Evolutionary conservation across 2,329 filamentous ascomycete genomes (phyloP), one percentile per base, ranked within the genome.

Genomic region (Penicillium sp.): DNA sequence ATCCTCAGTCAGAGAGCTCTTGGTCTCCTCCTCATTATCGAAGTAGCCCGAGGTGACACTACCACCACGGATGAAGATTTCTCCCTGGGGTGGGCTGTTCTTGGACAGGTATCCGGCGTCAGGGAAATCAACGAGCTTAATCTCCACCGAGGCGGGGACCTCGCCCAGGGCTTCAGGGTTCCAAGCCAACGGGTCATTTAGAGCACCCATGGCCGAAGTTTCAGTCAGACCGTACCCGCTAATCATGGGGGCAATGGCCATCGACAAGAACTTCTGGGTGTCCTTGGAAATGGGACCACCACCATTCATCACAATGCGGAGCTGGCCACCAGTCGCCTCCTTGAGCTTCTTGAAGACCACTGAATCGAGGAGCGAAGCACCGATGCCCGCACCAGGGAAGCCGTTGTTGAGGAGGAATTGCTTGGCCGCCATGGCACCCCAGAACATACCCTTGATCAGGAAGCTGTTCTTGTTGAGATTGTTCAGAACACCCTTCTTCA

Each of bases 231-330:
- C 92, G 60, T 98, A 98, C 8, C 92, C 92, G 48, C 75, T 79
- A 52, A 98, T 80, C 90, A 98, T 95, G 18, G 92, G 92, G 14
- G 87, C 88, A 37, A 98, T 80, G 30, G 89, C 84, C 69, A 95
- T 77, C 28, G 88, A 95, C 57, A 96, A 76, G 72, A 98, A 96
- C 45, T 82, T 79, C 62, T 87, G 82, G 1, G 92, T 98, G 35
- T 87, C 84, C 59, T 84, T 82, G 12, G 90, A 80, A 49, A 98
- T 83, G 23, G 88, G 89, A 30, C 89, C 92, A 52, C 89, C 92
- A 42, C 92, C 92, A 63, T 94, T 95, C 79, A 98, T 80, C 65
- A 87, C 85, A 55, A 96, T 84, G 36, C 90, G 82, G 41, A 98
- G 76, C 37, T 79, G 77, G 38, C 90, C 92, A 57, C 92, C 92